phyloP scores from a whole-genome alignment of 2,329 filamentous ascomycete species.

The Phyllosticta ampelicida region DNA sequence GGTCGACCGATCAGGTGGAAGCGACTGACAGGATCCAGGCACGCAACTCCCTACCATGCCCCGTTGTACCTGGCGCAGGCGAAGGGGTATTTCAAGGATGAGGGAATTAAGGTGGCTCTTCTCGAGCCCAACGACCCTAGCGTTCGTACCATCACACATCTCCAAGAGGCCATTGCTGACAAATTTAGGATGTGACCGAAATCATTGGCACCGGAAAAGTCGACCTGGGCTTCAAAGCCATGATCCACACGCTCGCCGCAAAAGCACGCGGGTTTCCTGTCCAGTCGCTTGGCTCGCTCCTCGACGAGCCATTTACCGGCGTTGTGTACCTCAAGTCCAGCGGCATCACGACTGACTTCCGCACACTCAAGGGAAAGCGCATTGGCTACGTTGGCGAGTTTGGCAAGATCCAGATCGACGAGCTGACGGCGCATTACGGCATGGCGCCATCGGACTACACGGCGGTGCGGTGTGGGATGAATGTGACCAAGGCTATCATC shows the following conservation, averaged over 20 bases:
- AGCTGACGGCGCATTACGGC: constrained; percentile 66
- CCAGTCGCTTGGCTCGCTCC: constrained; percentile 59
- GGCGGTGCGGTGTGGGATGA: constrained; percentile 70
- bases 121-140: constrained; percentile 71
- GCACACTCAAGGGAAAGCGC: constrained; percentile 61
- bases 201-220: constrained; percentile 68
- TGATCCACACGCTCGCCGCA: constrained; percentile 72
- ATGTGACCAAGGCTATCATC: constrained; percentile 67
- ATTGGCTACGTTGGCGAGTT: constrained; percentile 76
- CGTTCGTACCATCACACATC: constrained; percentile 28
- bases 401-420: constrained; percentile 74
- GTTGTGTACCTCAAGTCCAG: constrained; percentile 66
- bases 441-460: constrained; percentile 65
- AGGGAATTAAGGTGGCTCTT: constrained; percentile 66
- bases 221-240: constrained; percentile 71
- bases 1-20: constrained; percentile 10
- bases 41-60: constrained; percentile 71
- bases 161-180: constrained; percentile 7
- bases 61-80: constrained; percentile 67
- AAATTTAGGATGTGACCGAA: constrained; percentile 58
- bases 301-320: constrained; percentile 71
- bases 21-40: constrained; percentile 39
- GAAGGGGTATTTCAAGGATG: constrained; percentile 63
- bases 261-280: constrained; percentile 68
- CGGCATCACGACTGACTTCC: constrained; percentile 66